Evolutionary conservation across 1,139 yeast species (phyloP).

Genomic region (Taiozyma sp.): DNA sequence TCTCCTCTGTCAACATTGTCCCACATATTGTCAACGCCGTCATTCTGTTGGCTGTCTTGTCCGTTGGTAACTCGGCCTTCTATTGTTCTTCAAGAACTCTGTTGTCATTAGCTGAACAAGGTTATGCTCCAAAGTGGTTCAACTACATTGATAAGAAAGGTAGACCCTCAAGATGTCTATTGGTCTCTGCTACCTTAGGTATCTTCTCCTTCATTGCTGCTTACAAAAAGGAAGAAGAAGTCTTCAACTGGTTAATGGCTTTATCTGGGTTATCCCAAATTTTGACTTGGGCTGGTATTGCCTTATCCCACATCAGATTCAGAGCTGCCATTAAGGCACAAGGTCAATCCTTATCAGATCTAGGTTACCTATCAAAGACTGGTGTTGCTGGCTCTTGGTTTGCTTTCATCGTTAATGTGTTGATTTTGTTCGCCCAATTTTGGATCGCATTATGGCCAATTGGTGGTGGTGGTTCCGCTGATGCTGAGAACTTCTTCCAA

Average conservation of each 20-base stretch:
- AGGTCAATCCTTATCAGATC: constrained; percentile 59
- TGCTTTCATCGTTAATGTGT: constrained; percentile 54
- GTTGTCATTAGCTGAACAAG: constrained; percentile 51
- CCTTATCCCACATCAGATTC: constrained; percentile 71
- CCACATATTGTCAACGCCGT: constrained; percentile 75
- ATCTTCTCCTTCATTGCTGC: constrained; percentile 46
- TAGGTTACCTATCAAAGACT: constrained; percentile 62
- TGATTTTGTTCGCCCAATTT: constrained; percentile 74
- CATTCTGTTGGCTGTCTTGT: constrained; percentile 59
- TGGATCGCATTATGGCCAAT: constrained; percentile 75
- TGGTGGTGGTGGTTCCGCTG: constrained; percentile 39
- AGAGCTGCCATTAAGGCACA: constrained; percentile 65
- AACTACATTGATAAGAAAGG: constrained; percentile 52
- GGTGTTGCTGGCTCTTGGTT: constrained; percentile 67
- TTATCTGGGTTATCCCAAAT: constrained; percentile 79
- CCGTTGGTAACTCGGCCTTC: constrained; percentile 73
- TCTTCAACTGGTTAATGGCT: constrained; percentile 78
- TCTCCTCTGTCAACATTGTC: constrained; percentile 54
- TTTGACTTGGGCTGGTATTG: constrained; percentile 81
- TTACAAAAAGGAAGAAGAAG: constrained; percentile 52
- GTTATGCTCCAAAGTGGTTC: constrained; percentile 56
- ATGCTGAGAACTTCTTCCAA: constrained; percentile 47
- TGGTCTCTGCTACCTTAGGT: constrained; percentile 43
- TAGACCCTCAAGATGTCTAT: constrained; percentile 51
- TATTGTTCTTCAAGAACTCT: constrained; percentile 57